These are phyloP conservation scores for Tricholomella constricta DNA, from an alignment of 768 basidiomycete species.

Conservation along the genomic window DNA sequence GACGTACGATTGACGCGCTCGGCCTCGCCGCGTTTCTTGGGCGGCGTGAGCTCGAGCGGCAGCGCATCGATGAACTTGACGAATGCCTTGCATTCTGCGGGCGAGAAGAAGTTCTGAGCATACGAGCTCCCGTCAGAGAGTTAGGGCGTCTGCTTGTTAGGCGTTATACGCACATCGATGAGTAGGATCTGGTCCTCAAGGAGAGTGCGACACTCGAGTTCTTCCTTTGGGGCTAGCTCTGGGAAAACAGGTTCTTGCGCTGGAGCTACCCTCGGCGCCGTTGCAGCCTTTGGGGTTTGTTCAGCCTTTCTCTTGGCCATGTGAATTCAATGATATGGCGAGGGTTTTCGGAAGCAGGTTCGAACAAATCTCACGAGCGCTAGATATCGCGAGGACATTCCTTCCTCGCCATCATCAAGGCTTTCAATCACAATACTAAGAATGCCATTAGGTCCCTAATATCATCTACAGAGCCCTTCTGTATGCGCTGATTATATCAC, in stretches of 20 bases:
- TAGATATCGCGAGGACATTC: too few species aligned
- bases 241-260: slow-evolving; percentile 38
- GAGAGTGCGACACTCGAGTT: slow-evolving; percentile 46
- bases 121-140: slow-evolving; percentile 2
- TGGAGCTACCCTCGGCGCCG: background rate
- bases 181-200: slow-evolving; percentile 68
- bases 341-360: too few species aligned
- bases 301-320: slow-evolving; percentile 21
- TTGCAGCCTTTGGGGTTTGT: background rate
- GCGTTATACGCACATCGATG: slow-evolving; percentile 47
- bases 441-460: background rate
- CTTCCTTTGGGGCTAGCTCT: slow-evolving; percentile 42
- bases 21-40: slow-evolving; percentile 74
- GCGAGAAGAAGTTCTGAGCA: slow-evolving; percentile 54
- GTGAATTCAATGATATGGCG: too few species aligned
- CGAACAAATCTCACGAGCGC: too few species aligned
- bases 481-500: slow-evolving; percentile 30
- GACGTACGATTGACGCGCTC: slow-evolving; percentile 66
- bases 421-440: too few species aligned
- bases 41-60: slow-evolving; percentile 65
- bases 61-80: slow-evolving; percentile 60
- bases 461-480: background rate
- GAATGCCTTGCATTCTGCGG: slow-evolving; percentile 62
- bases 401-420: too few species aligned
- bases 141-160: background rate